A percentile compares a stretch with the other conserved stretches of the same genome.
Evolutionary conservation across 1,139 yeast species (phyloP).

Genomic region (Pichia sp.): DNA sequence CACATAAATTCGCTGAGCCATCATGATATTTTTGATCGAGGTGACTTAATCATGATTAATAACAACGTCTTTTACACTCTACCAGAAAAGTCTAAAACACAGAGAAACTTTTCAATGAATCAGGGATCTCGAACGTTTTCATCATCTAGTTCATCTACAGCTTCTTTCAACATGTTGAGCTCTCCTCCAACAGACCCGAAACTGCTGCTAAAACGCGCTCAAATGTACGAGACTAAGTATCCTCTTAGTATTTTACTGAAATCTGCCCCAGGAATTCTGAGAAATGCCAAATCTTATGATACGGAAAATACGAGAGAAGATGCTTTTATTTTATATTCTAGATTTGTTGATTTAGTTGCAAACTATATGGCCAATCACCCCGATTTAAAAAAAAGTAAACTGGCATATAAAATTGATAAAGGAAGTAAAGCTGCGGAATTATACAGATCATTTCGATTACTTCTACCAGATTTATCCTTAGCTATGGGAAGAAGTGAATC

Average conservation of each 20-base stretch:
- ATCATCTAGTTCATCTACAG: slow-evolving; percentile 11
- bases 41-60: too few relatives aligned
- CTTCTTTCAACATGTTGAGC: slow-evolving; percentile 11
- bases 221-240: slow-evolving; percentile 33
- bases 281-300: slow-evolving; percentile 40
- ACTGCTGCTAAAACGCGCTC: slow-evolving; percentile 35
- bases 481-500: slow-evolving; percentile 35
- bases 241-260: slow-evolving; percentile 41
- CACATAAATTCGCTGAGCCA: too few relatives aligned
- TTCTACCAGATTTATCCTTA: slow-evolving; percentile 24
- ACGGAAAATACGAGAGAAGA: slow-evolving; percentile 34
- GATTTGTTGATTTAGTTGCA: slow-evolving; percentile 44
- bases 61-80: too few relatives aligned
- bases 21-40: too few relatives aligned
- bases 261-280: slow-evolving; percentile 33
- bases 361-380: slow-evolving; percentile 40
- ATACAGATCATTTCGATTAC: slow-evolving; percentile 19
- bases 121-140: slow-evolving; percentile 5
- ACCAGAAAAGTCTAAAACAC: too few relatives aligned
- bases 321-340: slow-evolving; percentile 41
- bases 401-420: slow-evolving; percentile 15
- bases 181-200: slow-evolving; percentile 24
- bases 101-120: slow-evolving; percentile 1
- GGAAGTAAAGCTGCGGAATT: slow-evolving; percentile 20
- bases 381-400: slow-evolving; percentile 28